A percentile compares a stretch with the other conserved stretches of the same genome.
phyloP scores from a whole-genome alignment of 78 protist species.

The Dictyostelium citrinum region DNA sequence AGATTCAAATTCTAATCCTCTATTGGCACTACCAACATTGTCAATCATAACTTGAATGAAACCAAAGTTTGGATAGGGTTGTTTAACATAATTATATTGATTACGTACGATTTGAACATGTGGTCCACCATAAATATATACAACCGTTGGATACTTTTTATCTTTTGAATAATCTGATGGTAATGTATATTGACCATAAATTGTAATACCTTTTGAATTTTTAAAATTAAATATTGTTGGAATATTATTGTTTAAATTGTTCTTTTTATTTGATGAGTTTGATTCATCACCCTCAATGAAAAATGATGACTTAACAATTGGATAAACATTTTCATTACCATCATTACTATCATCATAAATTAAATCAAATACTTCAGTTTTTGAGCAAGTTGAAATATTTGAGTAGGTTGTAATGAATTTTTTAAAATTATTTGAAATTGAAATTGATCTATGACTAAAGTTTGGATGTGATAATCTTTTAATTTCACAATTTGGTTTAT shows the following conservation, averaged over 20 bases:
- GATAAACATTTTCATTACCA: neutral
- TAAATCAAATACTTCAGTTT: neutral
- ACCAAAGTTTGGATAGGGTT: conserved; percentile 60
- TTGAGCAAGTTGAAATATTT: neutral
- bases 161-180: conserved; percentile 3
- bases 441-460: conserved; percentile 3
- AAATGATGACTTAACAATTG: neutral
- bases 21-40: conserved; percentile 66
- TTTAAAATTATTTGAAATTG: neutral
- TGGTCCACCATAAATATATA: conserved; percentile 82
- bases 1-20: conserved; percentile 77
- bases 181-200: conserved; percentile 21
- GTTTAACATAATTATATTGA: neutral
- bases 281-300: neutral
- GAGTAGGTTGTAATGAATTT: conserved; percentile 36
- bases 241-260: neutral
- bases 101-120: conserved; percentile 72
- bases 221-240: conserved; percentile 20
- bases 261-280: neutral
- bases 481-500: neutral
- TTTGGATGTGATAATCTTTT: neutral
- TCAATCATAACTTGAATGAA: conserved; percentile 81
- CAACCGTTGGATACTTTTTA: conserved; percentile 36
- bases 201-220: conserved; percentile 12
- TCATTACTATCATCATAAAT: neutral